Evolutionary conservation across 2,329 filamentous ascomycete species (phyloP).

Genomic region (Aspergillus japonicus): DNA sequence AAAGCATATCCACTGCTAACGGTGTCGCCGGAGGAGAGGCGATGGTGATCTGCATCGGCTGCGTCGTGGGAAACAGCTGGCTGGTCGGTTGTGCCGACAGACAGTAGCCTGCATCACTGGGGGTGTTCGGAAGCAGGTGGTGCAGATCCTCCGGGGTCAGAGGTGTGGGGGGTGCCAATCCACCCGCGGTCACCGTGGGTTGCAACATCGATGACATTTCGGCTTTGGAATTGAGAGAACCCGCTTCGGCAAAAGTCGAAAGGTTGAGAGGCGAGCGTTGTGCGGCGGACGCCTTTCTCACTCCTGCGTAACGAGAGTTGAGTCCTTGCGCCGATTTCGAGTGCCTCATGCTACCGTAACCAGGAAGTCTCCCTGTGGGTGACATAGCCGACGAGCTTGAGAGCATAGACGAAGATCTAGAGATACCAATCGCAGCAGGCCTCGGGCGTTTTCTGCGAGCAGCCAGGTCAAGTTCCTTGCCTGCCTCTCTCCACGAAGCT

Average conservation of each 20-base stretch:
- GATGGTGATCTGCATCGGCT: constrained; percentile 43
- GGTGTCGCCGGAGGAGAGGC: constrained; percentile 48
- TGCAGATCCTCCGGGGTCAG: constrained; percentile 45
- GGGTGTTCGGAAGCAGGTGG: constrained; percentile 41
- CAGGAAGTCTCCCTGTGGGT: constrained; percentile 38
- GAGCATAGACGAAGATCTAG: constrained; percentile 38
- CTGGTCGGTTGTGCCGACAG: constrained; percentile 33
- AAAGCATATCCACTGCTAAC: constrained; percentile 38
- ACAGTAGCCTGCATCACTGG: constrained; percentile 40
- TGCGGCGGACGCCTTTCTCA: constrained; percentile 46
- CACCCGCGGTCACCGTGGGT: constrained; percentile 35
- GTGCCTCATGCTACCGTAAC: constrained; percentile 42
- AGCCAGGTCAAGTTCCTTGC: constrained; percentile 47
- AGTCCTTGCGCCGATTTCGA: constrained; percentile 48
- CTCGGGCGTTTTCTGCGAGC: constrained; percentile 48
- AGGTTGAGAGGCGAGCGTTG: constrained; percentile 50
- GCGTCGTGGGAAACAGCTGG: constrained; percentile 39
- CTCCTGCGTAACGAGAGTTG: constrained; percentile 46
- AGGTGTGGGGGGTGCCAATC: constrained; percentile 44
- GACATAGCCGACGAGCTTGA: constrained; percentile 43
- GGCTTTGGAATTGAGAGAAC: constrained; percentile 35
- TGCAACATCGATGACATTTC: constrained; percentile 35
- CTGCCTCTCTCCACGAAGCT: constrained; percentile 35
- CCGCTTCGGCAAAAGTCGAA: constrained; percentile 46
- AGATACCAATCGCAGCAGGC: constrained; percentile 47